Evolutionary conservation across 1,139 yeast genomes (phyloP).

Genomic region (Yamadazyma diospyri): DNA sequence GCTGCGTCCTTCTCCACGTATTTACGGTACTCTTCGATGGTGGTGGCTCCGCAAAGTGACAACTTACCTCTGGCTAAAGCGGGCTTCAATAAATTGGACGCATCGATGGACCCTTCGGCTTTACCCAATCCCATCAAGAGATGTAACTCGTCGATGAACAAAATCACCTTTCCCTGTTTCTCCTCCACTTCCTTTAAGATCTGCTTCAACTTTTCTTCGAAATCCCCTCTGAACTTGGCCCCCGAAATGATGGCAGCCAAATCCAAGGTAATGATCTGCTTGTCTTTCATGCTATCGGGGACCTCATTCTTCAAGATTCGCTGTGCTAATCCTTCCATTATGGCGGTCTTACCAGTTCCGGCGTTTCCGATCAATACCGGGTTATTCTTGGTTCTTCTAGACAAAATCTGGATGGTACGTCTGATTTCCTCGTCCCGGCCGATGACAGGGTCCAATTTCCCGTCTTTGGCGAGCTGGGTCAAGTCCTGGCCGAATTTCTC

Average conservation of each 20-base stretch:
- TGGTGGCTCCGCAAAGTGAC: conserved; percentile 96
- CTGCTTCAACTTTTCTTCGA: conserved; percentile 82
- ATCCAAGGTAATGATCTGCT: conserved; percentile 79
- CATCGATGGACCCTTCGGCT: conserved; percentile 94
- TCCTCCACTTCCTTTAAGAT: conserved; percentile 87
- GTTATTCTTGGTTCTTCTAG: conserved; percentile 90
- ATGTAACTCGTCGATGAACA: conserved; percentile 92
- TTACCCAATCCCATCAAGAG: conserved; percentile 89
- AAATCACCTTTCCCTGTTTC: conserved; percentile 70
- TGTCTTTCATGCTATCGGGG: conserved; percentile 88
- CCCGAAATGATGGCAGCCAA: conserved; percentile 89
- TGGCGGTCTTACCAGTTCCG: conserved; percentile 96
- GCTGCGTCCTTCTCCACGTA: conserved; percentile 93
- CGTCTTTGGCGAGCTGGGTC: conserved; percentile 81
- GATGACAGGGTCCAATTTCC: conserved; percentile 93
- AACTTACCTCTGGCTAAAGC: conserved; percentile 90
- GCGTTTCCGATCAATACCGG: conserved; percentile 94
- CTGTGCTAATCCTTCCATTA: conserved; percentile 95
- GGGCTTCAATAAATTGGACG: conserved; percentile 88
- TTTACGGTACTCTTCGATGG: conserved; percentile 80
- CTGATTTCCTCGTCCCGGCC: conserved; percentile 95
- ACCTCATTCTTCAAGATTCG: conserved; percentile 88
- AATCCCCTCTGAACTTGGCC: conserved; percentile 93
- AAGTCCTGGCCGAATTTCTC: conserved; percentile 86
- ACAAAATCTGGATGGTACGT: conserved; percentile 85